phyloP scores from a whole-genome alignment of 352 stramenopile genomes.

The Phytophthora pinifolia region DNA sequence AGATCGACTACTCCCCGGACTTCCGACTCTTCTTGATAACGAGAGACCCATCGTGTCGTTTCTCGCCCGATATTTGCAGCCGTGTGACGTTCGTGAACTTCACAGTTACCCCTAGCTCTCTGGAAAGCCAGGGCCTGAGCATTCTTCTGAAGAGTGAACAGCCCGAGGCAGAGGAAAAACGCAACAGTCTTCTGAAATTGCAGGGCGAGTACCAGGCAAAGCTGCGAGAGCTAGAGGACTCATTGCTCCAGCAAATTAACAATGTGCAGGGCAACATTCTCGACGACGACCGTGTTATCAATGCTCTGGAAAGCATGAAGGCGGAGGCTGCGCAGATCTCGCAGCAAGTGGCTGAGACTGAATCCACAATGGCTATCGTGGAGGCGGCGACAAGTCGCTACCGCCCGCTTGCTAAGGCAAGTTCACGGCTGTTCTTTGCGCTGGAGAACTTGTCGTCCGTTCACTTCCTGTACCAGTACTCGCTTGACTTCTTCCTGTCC shows the following conservation, averaged over 20 bases:
- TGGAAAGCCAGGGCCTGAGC: slow-evolving; percentile 96
- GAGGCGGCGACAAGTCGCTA: slow-evolving; percentile 94
- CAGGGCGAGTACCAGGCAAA: slow-evolving; percentile 98
- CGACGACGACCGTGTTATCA: slow-evolving; percentile 98
- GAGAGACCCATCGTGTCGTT: slow-evolving; percentile 95
- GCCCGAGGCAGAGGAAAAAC: slow-evolving; percentile 97
- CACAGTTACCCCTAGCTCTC: slow-evolving; percentile 97
- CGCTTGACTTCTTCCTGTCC: slow-evolving; percentile 96
- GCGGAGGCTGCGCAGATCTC: slow-evolving; percentile 96
- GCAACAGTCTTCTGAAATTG: slow-evolving; percentile 95
- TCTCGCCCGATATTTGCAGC: slow-evolving; percentile 99
- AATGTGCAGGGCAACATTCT: slow-evolving; percentile 99
- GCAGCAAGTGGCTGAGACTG: slow-evolving; percentile 85
- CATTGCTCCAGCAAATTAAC: slow-evolving; percentile 98
- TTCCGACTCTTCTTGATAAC: slow-evolving; percentile 99
- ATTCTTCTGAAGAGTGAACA: slow-evolving; percentile 96
- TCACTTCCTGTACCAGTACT: slow-evolving; percentile 99
- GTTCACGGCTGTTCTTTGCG: slow-evolving; percentile 91
- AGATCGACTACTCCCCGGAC: slow-evolving; percentile 99
- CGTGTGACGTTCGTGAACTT: slow-evolving; percentile 99
- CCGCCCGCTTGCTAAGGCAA: slow-evolving; percentile 91
- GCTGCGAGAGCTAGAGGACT: slow-evolving; percentile 97
- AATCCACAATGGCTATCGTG: slow-evolving; percentile 80
- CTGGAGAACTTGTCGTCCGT: slow-evolving; percentile 94
- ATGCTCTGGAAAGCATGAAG: slow-evolving; percentile 99